phyloP scores from a whole-genome alignment of 2,329 filamentous ascomycete species.

The Cladosporium oxysporum region DNA sequence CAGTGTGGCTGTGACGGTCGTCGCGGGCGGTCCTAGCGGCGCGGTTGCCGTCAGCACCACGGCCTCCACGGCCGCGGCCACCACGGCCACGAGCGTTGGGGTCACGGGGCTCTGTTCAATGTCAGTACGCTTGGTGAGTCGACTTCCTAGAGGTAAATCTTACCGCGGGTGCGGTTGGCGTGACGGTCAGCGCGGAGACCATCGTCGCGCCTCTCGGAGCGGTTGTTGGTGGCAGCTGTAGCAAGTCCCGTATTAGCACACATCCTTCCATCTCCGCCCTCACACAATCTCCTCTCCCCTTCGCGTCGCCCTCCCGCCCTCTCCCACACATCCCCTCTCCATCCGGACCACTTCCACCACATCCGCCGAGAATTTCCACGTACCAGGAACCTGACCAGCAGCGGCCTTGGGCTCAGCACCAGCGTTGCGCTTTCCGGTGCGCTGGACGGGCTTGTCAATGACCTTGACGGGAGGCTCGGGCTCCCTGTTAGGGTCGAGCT shows the following conservation, averaged over 20 bases:
- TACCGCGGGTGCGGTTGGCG: constrained; percentile 36
- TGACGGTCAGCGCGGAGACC: constrained; percentile 52
- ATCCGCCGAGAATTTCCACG: constrained; percentile 42
- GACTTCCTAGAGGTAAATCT: constrained; percentile 17
- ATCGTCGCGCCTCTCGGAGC: constrained; percentile 75
- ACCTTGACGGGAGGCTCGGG: constrained; percentile 81
- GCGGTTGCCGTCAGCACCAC: constrained; percentile 58
- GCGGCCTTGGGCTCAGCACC: constrained; percentile 66
- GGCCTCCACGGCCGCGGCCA: constrained; percentile 53
- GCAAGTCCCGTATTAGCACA: constrained; percentile 21
- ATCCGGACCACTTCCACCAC: background rate
- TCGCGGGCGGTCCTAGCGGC: constrained; percentile 48
- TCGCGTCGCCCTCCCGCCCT: background rate
- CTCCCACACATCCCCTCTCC: background rate
- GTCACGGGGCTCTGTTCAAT: constrained; percentile 31
- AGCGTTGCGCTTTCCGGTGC: constrained; percentile 84
- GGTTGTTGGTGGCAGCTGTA: constrained; percentile 71
- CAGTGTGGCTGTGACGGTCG: constrained; percentile 63
- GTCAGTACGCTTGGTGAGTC: background rate
- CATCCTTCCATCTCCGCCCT: background rate
- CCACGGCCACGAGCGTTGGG: constrained; percentile 49
- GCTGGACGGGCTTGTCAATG: constrained; percentile 77
- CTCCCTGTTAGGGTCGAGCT: constrained; percentile 71
- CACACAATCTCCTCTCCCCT: background rate
- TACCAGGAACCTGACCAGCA: constrained; percentile 68